Percentiles rank a stretch among this genome's conserved stretches.
phyloP scores from a whole-genome alignment of 352 stramenopile genomes.

The Pythium grandisporangium region DNA sequence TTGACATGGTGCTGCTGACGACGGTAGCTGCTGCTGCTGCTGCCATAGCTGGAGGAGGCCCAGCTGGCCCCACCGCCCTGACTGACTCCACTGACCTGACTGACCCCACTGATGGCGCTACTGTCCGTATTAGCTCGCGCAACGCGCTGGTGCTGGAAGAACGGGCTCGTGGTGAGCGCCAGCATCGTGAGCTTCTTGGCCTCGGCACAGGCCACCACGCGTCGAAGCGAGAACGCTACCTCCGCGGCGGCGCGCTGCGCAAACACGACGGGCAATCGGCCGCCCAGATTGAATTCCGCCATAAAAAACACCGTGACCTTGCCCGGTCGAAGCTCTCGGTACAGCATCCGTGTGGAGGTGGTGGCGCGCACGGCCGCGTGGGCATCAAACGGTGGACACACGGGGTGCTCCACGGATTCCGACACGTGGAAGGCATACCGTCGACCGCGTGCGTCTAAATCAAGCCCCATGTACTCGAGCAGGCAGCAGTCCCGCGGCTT shows the following conservation, averaged over 20 bases:
- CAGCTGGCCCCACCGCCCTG: no score
- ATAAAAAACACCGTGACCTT: slow-evolving; percentile 9
- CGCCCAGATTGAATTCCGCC: slow-evolving; percentile 8
- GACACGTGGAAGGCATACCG: slow-evolving; percentile 14
- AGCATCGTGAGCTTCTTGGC: slow-evolving; percentile 19
- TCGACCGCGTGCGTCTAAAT: slow-evolving; percentile 3
- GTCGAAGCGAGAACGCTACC: slow-evolving; percentile 7
- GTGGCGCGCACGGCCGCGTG: background rate
- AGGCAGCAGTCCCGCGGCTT: slow-evolving; percentile 12
- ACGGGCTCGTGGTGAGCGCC: slow-evolving; percentile 5
- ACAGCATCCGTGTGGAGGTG: slow-evolving; percentile 5
- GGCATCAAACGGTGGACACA: slow-evolving; percentile 11
- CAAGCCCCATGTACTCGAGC: slow-evolving; percentile 19
- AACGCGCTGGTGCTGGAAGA: slow-evolving; percentile 8
- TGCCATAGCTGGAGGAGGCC: no score
- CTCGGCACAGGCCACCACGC: slow-evolving; percentile 8
- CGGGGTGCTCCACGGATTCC: slow-evolving; percentile 8
- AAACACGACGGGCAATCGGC: slow-evolving; percentile 4
- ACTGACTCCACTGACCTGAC: no score
- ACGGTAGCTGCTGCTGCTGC: no score
- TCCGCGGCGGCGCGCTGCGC: slow-evolving; percentile 7
- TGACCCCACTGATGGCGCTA: no score
- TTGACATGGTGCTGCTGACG: background rate
- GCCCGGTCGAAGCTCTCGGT: slow-evolving; percentile 6
- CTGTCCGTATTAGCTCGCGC: no score